A percentile compares a stretch with the other conserved stretches of the same genome.
These are phyloP conservation scores for Ophiostoma sp. DNA, from an alignment of 2,329 filamentous ascomycete genomes.

Conservation along the genomic window DNA sequence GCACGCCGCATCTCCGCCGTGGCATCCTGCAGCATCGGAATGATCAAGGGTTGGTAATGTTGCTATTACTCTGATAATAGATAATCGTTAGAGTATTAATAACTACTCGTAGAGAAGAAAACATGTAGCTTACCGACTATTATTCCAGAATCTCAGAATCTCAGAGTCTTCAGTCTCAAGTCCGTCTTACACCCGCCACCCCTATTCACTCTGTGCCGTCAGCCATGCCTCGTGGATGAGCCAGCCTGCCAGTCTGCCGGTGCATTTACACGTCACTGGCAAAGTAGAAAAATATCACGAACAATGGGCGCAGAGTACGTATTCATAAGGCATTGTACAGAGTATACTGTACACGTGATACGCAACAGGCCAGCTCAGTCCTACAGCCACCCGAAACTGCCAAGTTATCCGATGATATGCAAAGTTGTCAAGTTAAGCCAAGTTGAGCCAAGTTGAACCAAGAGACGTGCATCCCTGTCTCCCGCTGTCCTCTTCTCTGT, in stretches of 20 bases:
- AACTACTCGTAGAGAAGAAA: too few species aligned
- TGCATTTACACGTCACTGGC: slow-evolving; percentile 1
- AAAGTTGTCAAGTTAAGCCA: too few species aligned
- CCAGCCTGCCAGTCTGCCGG: background rate
- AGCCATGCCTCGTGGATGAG: background rate
- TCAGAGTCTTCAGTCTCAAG: background rate
- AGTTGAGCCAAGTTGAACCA: background rate
- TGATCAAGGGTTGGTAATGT: background rate
- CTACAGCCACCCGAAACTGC: slow-evolving; percentile 1
- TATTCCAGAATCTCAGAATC: background rate
- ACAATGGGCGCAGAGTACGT: background rate
- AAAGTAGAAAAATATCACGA: background rate
- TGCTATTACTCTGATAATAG: background rate
- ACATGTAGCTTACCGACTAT: background rate
- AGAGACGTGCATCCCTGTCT: background rate
- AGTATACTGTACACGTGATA: background rate
- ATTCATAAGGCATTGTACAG: background rate
- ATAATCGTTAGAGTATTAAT: background rate
- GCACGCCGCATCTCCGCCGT: background rate
- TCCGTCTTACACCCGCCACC: background rate
- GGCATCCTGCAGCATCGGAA: slow-evolving; percentile 6
- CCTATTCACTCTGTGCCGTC: background rate
- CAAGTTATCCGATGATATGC: background rate
- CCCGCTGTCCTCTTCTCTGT: too few species aligned
- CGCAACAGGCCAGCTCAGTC: background rate